Conservation (phyloP, 306 rosid species). For the Crotalaria pallida region DNA sequence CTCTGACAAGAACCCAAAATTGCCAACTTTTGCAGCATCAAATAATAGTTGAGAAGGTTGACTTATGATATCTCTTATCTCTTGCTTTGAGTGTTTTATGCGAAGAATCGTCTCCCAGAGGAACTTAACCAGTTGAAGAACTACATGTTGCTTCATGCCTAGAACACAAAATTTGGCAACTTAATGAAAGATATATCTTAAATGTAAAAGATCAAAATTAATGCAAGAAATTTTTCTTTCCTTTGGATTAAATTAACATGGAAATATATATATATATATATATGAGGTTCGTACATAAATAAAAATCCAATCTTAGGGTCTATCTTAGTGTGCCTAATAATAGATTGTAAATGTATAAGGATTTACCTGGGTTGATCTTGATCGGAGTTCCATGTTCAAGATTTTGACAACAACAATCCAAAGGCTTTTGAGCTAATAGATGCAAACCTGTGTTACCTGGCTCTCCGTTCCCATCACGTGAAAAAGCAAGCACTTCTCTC, state of each 20-base stretch:
- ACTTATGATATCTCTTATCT: neutral
- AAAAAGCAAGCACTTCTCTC: neutral
- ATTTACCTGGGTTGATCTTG: constrained; percentile 16
- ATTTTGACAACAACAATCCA: neutral
- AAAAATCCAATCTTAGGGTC: neutral
- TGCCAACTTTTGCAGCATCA: constrained; percentile 31
- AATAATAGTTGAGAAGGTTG: constrained; percentile 5
- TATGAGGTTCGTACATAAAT: neutral
- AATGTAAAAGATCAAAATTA: neutral
- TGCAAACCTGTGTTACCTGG: constrained; percentile 27
- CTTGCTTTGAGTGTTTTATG: neutral
- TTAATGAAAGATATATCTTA: neutral
- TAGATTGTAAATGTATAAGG: neutral
- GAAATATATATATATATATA: no score
- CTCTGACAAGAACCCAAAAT: constrained; percentile 32
- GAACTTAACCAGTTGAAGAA: constrained; percentile 13
- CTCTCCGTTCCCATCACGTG: neutral
- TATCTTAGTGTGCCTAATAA: no score
- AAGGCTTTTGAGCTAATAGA: constrained; percentile 16
- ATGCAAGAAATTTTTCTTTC: neutral
- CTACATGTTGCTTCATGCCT: constrained; percentile 8
- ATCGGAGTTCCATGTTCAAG: neutral
- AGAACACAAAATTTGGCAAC: neutral
- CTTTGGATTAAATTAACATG: neutral
- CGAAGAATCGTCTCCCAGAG: constrained; percentile 11